These are phyloP conservation scores for Pseudopithomyces chartarum DNA, from an alignment of 2,329 filamentous ascomycete genomes.

Conservation along the genomic window DNA sequence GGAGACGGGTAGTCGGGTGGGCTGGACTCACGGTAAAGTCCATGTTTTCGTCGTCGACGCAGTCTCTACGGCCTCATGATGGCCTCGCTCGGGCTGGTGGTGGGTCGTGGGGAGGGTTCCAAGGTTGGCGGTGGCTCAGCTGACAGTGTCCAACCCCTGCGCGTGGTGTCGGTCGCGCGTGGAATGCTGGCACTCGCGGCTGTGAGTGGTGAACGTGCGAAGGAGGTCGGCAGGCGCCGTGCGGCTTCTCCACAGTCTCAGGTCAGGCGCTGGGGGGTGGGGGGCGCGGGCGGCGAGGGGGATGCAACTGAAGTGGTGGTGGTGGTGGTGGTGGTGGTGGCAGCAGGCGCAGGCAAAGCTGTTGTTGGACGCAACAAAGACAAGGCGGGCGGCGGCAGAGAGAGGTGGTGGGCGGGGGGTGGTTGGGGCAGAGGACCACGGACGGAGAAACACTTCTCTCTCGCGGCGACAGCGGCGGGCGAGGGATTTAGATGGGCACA, in stretches of 20 bases:
- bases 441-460: too few species aligned
- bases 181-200: conserved; percentile 16
- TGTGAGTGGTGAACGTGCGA: conserved; percentile 32
- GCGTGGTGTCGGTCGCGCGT: conserved; percentile 17
- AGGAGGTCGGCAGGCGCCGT: conserved; percentile 20
- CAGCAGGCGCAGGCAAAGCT: not conserved
- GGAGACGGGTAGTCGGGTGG: conserved; percentile 7
- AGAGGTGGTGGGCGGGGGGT: not conserved
- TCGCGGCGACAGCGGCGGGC: conserved; percentile 15
- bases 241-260: conserved; percentile 16
- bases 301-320: conserved; percentile 16
- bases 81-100: conserved; percentile 22
- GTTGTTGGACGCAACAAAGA: too few species aligned
- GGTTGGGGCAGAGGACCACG: not conserved
- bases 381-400: not conserved
- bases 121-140: conserved; percentile 36
- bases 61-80: conserved; percentile 39
- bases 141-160: conserved; percentile 32
- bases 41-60: conserved; percentile 39
- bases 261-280: conserved; percentile 23
- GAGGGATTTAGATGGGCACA: conserved; percentile 31
- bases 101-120: conserved; percentile 33
- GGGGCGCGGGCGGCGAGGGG: conserved; percentile 24
- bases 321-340: conserved; percentile 1
- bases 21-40: conserved; percentile 45